phyloP scores from a whole-genome alignment of 75 land plant genomes.

The Isoetes taiwanensis region DNA sequence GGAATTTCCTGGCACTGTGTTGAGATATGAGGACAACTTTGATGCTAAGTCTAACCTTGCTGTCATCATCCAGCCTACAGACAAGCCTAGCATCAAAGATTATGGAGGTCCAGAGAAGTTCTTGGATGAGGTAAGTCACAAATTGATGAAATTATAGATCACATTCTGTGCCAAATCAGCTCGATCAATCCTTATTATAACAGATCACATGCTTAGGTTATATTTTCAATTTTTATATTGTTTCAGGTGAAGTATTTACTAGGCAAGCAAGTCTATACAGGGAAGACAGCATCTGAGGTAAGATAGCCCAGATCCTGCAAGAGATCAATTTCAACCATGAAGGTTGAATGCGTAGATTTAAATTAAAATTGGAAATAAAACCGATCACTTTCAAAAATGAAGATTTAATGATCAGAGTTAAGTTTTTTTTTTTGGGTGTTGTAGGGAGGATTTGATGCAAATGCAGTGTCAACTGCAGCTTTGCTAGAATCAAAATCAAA shows the following conservation, averaged over 20 bases:
- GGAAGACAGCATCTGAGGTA: constrained; percentile 59
- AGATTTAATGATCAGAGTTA: neutral
- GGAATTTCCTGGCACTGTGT: constrained; percentile 83
- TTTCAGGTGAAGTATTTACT: constrained; percentile 73
- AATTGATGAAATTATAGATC: no score
- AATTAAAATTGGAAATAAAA: no score
- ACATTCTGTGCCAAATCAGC: no score
- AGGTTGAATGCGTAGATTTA: no score
- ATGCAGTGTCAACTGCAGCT: constrained; percentile 74
- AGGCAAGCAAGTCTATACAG: constrained; percentile 79
- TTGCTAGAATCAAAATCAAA: constrained; percentile 42
- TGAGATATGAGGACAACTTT: constrained; percentile 93
- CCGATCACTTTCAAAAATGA: no score
- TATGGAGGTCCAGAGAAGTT: constrained; percentile 87
- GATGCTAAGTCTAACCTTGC: constrained; percentile 57
- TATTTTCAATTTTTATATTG: neutral
- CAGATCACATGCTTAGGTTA: no score
- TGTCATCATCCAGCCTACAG: constrained; percentile 59
- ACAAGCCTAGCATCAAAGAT: constrained; percentile 74
- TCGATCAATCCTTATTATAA: no score
- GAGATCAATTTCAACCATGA: no score
- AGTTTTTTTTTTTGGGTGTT: neutral
- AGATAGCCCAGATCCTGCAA: neutral
- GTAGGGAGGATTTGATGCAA: constrained; percentile 79
- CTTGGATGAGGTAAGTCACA: constrained; percentile 40